Base-by-base conservation (phyloP, 2,329 filamentous ascomycete species). In the Apiospora malaysiana region DNA sequence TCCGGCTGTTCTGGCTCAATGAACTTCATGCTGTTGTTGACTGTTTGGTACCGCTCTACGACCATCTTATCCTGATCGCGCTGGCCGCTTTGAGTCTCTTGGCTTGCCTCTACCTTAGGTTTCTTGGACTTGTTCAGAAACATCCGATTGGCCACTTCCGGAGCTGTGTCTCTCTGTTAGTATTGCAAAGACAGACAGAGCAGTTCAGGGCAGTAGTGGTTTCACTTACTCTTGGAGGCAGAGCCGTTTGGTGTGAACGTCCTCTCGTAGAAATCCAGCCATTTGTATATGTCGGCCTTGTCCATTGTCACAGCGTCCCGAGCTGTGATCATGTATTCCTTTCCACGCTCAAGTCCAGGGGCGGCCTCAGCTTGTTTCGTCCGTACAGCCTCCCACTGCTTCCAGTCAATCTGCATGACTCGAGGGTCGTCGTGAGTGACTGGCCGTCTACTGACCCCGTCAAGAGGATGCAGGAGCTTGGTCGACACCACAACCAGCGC, bases 401-500 rank as follows among this genome's bases (percentile, higher is more conserved):
- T 73, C 95, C 95, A 98, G 77, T 95, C 84, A 70, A 98, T 84
- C 25, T 81, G 80, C n/a, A 90, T 81, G 4, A 84, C 84, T 18
- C 89, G 85, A 1, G 90, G 87, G 71, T 93, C 91, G 12, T 83
- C 82, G 18, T 82, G 74, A 83, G 85, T 46, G 78, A 80, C 9
- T 86, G 87, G 74, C 9, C 85, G 83, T 56, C 91, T 84, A 69
- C 84, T 79, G 16, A 86, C 76, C 27, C 84, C 83, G 76, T 94
- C 90, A 63, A 97, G 89, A 0, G 95, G 94, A 76, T 94, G 94
- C 25, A 92, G 85, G 2, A 97, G 80, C 76, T 98, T 98, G 4
- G 92, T 90, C 4, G 92, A 90, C 18, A 97, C 86, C 2, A 97
- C 84, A 4, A 97, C 80, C 4, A 94, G 83, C 4, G 91, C 86